Evolutionary conservation across 208 protist species (phyloP).

Genomic region (Strigomonas culicis): DNA sequence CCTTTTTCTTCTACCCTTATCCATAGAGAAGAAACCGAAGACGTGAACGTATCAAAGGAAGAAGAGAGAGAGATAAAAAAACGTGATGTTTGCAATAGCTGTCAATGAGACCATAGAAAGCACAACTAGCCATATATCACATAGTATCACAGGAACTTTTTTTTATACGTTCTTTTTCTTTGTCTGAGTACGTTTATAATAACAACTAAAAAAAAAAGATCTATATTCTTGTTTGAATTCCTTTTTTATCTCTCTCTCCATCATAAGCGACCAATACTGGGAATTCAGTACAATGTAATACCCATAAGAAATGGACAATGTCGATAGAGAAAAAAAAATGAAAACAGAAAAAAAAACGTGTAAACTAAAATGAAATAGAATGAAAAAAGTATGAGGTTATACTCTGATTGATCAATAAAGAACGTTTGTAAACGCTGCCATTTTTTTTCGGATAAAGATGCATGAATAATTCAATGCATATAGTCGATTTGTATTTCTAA

Average conservation of each 20-base stretch:
- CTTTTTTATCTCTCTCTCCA: slow-evolving; percentile 18
- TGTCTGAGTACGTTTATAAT: slow-evolving; percentile 1
- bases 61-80: slow-evolving; percentile 1
- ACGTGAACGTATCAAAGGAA: too few species aligned
- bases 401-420: too few species aligned
- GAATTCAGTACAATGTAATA: neutral
- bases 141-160: too few species aligned
- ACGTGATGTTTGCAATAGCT: neutral
- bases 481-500: too few species aligned
- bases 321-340: slow-evolving; percentile 13
- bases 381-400: slow-evolving; percentile 1
- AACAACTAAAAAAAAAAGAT: slow-evolving; percentile 4
- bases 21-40: too few species aligned
- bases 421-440: neutral
- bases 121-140: too few species aligned
- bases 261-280: too few species aligned
- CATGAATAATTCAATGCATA: neutral
- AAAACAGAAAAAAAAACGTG: slow-evolving; percentile 14
- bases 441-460: neutral
- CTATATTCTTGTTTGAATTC: neutral
- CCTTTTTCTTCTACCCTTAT: too few species aligned
- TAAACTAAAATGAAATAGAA: slow-evolving; percentile 6
- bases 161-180: neutral
- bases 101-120: neutral
- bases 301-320: slow-evolving; percentile 5